Percentiles rank a stretch among this genome's conserved stretches.
phyloP scores from a whole-genome alignment of 495 filamentous ascomycete species.

The Aspergillus sparsus region DNA sequence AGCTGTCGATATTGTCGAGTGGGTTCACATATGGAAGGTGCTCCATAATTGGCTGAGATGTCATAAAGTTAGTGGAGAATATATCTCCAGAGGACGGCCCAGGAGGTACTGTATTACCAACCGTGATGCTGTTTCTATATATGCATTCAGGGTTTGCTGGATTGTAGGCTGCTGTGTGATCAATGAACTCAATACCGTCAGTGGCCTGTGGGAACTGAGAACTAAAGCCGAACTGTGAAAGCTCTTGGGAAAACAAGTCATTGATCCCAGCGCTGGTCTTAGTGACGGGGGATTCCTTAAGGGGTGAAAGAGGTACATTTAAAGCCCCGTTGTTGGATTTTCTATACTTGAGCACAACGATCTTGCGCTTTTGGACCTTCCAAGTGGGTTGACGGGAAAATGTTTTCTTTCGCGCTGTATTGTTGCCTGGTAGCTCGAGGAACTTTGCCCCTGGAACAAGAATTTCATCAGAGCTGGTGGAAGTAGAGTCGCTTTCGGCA shows the following conservation, averaged over 20 bases:
- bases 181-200: neutral
- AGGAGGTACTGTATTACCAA: too few relatives aligned
- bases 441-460: conserved; percentile 24
- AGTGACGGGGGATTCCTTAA: too few relatives aligned
- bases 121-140: too few relatives aligned
- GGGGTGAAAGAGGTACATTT: too few relatives aligned
- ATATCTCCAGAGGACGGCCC: too few relatives aligned
- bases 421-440: conserved; percentile 22
- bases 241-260: neutral
- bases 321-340: neutral
- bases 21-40: too few relatives aligned
- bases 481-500: neutral
- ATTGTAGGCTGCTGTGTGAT: neutral
- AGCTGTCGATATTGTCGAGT: too few relatives aligned
- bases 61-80: too few relatives aligned
- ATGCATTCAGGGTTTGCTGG: too few relatives aligned
- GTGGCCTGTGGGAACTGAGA: neutral
- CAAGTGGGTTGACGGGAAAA: neutral
- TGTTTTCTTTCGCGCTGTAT: neutral
- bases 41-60: too few relatives aligned
- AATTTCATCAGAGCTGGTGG: conserved; percentile 10
- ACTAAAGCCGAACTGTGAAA: neutral
- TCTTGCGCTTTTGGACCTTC: neutral
- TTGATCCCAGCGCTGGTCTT: too few relatives aligned
- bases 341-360: conserved; percentile 18